Evolutionary conservation across 768 basidiomycete genomes (phyloP), one percentile per base, ranked within the genome.

Genomic region (Pisolithus albus): DNA sequence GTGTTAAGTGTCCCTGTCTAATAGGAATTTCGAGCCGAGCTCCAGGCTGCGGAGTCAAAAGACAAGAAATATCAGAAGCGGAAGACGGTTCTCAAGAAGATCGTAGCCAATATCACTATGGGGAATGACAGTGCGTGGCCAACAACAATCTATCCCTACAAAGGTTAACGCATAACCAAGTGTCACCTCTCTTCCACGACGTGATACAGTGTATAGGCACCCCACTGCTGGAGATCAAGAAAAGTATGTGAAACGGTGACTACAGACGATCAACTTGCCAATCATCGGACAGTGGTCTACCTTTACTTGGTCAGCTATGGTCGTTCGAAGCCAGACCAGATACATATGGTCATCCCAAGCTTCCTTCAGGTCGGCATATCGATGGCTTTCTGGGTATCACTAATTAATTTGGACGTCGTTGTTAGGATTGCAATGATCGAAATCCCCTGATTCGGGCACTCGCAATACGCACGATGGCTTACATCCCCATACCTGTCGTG

Each of bases 41-140:
- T 96, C 41, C 88, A 90, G 67, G 88, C 89, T 44, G 88, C 90
- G 8, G 92, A 92, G 66, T 76, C 86, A 56, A 96, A 96, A 72
- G 96, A 99, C 78, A 99, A 97, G 78, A 95, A 93, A 62, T 98
- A 81, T 58, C 73, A 82, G 59, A 94, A 94, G 70, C 81, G 93
- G 61, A 98, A 93, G 79, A 93, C 83, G 0, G 87, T 91, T 18
- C 71, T 98, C 60, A 98, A 99, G 80, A 95, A 94, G 75, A 87
- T 97, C 54, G 92, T 97, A 11, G 96, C 96, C 39, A 97, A 97
- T 69, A 98, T 98, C 69, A 99, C 96, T 4, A 98, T 99, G 94
- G 96, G 96, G 41, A 96, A 93, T 64, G 94, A 98, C 71, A 94
- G 95, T 96, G 65, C 72, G 92, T 82, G 56, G 49, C 54, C 56